phyloP scores from a whole-genome alignment of 179 eudicot genomes.

The Beta macrorhiza region DNA sequence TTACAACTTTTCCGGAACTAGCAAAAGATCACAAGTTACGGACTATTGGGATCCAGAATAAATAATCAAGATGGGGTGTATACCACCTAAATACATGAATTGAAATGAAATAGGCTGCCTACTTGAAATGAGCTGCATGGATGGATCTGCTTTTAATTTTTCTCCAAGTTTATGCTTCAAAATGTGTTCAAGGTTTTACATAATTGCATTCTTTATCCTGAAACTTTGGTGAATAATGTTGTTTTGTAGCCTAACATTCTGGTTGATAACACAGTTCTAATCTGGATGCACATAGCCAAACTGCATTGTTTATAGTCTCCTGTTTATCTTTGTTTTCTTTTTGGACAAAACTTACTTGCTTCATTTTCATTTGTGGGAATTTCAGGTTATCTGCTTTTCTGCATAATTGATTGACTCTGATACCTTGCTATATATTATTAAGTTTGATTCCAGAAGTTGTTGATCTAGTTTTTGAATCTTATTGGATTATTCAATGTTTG shows the following conservation, averaged over 20 bases:
- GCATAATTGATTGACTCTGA: not conserved
- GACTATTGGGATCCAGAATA: not conserved
- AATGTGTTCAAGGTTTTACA: not conserved
- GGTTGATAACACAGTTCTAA: not conserved
- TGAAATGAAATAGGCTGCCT: not conserved
- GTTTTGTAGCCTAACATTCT: not conserved
- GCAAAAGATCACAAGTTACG: not conserved
- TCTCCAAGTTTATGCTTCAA: not conserved
- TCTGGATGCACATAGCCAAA: not conserved
- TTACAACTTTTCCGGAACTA: not conserved
- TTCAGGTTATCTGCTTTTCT: not conserved
- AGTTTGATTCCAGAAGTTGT: not conserved
- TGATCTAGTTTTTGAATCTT: not conserved
- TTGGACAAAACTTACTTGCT: not conserved
- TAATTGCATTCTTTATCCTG: not conserved
- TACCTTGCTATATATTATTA: not conserved
- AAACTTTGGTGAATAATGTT: not conserved
- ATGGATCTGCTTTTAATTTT: not conserved
- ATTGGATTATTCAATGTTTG: not conserved
- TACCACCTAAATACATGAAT: not conserved
- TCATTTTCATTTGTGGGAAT: not conserved
- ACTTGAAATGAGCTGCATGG: not conserved
- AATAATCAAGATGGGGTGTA: too few relatives aligned
- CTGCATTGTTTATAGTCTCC: not conserved
- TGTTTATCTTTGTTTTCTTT: not conserved